Evolutionary conservation across 495 filamentous ascomycete genomes (phyloP), one percentile per base, ranked within the genome.

Genomic region (Lophium mytilinum): DNA sequence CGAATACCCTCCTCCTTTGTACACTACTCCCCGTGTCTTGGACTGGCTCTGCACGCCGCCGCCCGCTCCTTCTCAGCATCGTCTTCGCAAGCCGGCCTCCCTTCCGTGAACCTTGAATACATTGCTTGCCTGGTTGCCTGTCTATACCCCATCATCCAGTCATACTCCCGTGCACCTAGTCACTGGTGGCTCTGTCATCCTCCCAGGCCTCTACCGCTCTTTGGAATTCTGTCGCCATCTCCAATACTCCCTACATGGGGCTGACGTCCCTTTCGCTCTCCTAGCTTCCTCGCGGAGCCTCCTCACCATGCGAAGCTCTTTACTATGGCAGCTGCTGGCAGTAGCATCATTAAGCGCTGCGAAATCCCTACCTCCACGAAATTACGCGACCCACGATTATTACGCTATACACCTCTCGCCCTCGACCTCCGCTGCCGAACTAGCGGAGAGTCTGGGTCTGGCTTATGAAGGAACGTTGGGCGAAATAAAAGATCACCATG

Each of bases 381-480:
- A 88, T 62, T 84, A 85, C 70, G 80, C 85, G 10, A 77, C 82
- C 6, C 85, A 85, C 72, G 89, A 96, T 66, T 96, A 91, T 72
- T 95, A 96, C 69, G 90, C 91, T 48, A 76, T 96, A 49, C 87
- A 94, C 58, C 82, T 96, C 57, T 82, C 82, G 42, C 72, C 79
- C 12, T 72, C 78, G 41, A 76, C 76, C 19, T 76, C 81, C 3
- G 93, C 94, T 21, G 70, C 78, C 34, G 74, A 86, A n/a, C 74
- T 97, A 52, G 89, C 93, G 12, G 71, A 76, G 15, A 74, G 79
- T 15, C 74, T 98, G 33, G 88, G 87, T 21, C 78, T 95, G 34
- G 76, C 81, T 40, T 85, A 95, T 68, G 93, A 96, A 68, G 93
- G 93, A 19, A 78, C 78, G 18, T 76, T 97, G 35, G 91, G 90